Conservation (phyloP, 306 rosid genomes). For the Bauhinia variegata region DNA sequence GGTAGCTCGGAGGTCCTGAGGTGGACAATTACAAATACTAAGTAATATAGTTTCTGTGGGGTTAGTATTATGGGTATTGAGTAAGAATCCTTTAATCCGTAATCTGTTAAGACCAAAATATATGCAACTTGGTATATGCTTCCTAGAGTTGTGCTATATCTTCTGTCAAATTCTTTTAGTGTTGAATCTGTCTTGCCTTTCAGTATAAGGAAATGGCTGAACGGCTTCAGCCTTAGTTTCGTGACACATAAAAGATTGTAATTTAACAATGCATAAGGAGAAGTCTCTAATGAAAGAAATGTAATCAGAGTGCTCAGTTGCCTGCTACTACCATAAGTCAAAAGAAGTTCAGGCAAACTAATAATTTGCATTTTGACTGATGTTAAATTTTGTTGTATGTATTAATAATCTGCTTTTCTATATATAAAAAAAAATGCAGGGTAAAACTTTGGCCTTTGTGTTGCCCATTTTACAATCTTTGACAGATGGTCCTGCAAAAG, state of each 20-base stretch:
- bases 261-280: neutral
- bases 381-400: neutral
- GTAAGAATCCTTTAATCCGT: neutral
- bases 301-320: neutral
- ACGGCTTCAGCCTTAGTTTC: neutral
- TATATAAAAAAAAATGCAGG: conserved; percentile 64
- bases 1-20: neutral
- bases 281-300: conserved; percentile 1
- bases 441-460: conserved; percentile 91
- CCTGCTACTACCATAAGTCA: neutral
- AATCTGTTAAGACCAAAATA: neutral
- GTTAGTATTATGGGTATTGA: too few species aligned
- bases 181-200: neutral
- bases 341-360: neutral
- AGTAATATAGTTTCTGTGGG: neutral
- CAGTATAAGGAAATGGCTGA: neutral
- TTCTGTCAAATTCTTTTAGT: neutral
- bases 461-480: conserved; percentile 85
- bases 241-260: neutral
- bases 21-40: neutral
- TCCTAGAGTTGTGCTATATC: neutral
- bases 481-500: conserved; percentile 60
- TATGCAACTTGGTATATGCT: neutral
- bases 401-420: conserved; percentile 2
- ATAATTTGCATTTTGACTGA: neutral